Percentiles rank a stretch among this genome's conserved stretches.
These are phyloP conservation scores for Salix brachista DNA, from an alignment of 345 rosid species.

Conservation along the genomic window DNA sequence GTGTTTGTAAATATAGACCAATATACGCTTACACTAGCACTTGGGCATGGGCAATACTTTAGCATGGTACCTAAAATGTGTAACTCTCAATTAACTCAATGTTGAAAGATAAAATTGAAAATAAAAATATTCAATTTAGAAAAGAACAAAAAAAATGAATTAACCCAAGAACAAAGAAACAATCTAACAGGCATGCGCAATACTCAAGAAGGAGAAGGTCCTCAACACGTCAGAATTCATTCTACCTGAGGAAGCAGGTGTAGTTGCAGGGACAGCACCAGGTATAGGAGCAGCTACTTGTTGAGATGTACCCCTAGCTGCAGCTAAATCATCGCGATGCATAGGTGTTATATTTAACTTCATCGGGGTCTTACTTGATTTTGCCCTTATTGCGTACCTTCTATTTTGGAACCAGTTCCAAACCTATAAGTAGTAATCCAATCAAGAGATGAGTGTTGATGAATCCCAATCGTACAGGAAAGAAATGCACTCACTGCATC, in stretches of 20 bases:
- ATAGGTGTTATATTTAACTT: conserved; percentile 70
- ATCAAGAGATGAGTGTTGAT: conserved; percentile 8
- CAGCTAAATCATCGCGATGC: conserved; percentile 59
- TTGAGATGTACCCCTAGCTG: conserved; percentile 55
- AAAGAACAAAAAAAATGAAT: too few species aligned
- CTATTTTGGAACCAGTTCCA: conserved; percentile 99
- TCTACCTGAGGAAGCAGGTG: conserved; percentile 58
- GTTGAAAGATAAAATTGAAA: too few species aligned
- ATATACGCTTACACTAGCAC: background rate
- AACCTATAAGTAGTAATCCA: conserved; percentile 40
- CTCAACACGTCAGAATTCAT: conserved; percentile 9
- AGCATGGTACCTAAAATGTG: too few species aligned
- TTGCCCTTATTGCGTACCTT: conserved; percentile 90
- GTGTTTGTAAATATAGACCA: background rate
- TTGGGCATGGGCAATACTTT: background rate
- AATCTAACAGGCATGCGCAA: background rate
- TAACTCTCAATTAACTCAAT: too few species aligned
- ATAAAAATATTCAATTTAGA: too few species aligned
- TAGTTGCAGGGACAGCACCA: conserved; percentile 29
- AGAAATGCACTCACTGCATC: conserved; percentile 13
- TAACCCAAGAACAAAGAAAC: background rate
- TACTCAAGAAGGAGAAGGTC: background rate
- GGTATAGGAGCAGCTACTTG: conserved; percentile 49
- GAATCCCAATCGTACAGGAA: background rate
- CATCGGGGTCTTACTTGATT: conserved; percentile 68